A percentile compares a stretch with the other conserved stretches of the same genome.
Conservation (phyloP, 306 rosid species). For the Comarum palustre region DNA sequence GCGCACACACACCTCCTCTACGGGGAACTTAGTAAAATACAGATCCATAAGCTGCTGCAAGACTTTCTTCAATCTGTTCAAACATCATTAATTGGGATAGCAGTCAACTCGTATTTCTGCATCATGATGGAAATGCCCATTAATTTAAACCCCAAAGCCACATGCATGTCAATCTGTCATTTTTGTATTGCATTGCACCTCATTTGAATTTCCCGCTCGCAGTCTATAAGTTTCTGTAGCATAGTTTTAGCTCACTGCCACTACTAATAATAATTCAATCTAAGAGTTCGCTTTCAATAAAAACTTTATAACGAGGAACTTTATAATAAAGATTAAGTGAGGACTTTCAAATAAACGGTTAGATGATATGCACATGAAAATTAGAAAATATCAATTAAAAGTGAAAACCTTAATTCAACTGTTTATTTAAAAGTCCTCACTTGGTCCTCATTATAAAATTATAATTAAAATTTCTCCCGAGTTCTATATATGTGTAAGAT, state of each 20-base stretch:
- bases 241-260: background rate
- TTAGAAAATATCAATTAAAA: too few species aligned
- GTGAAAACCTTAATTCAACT: too few species aligned
- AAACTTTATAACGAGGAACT: too few species aligned
- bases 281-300: too few species aligned
- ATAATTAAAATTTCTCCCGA: too few species aligned
- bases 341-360: too few species aligned
- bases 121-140: conserved; percentile 6
- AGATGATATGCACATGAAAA: too few species aligned
- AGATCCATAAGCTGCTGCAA: conserved; percentile 29
- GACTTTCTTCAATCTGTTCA: conserved; percentile 30
- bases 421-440: too few species aligned
- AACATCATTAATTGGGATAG: conserved; percentile 32
- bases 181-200: background rate
- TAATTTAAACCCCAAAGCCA: conserved; percentile 30
- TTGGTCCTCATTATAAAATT: too few species aligned
- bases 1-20: conserved; percentile 11
- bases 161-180: conserved; percentile 6
- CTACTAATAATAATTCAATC: background rate
- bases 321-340: too few species aligned
- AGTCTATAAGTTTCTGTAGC: background rate
- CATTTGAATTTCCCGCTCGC: conserved; percentile 63
- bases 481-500: background rate
- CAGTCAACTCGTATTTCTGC: conserved; percentile 22
- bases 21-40: conserved; percentile 32